Base-by-base conservation (phyloP, 1,139 yeast species). In the Debaryomyces robertsiae region DNA sequence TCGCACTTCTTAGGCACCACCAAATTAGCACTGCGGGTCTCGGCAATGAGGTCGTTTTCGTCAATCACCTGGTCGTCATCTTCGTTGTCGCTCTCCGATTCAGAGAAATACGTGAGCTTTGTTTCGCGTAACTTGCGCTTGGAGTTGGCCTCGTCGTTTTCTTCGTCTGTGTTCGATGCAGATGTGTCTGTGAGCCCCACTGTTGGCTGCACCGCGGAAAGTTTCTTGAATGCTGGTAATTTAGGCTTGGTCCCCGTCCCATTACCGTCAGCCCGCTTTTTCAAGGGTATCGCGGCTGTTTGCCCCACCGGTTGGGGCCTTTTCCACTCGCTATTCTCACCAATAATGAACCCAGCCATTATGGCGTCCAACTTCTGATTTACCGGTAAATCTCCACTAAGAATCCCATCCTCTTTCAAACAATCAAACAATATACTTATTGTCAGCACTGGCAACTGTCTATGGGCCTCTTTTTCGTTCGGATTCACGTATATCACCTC, bases 401-500 rank as follows among this genome's bases (percentile, higher is more conserved):
- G 60, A 27, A 47, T 58, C 13, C 89, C 91, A 11, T 71, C 73
- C 15, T 64, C 60, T 19, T 58, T 60, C 48, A 82, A 60, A 2
- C 77, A 54, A 2, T 58, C 61, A 52, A 58, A 69, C 4, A 84
- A 50, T 32, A 63, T 58, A 30, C 61, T 60, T 40, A 81, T 67
- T 31, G 79, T 69, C 35, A 59, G 55, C 2, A 61, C 57, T 6
- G 81, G 81, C 13, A 84, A 57, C 23, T 57, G 53, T 38, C 61
- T 64, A 38, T 70, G 68, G 38, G 60, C 61, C 7, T 58, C 63
- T 28, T 68, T 65, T 46, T 63, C 67, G 50, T 73, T 75, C 4
- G 90, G 91, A 32, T 90, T 78, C 39, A 83, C 59, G 49, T 82
- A 82, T 41, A 71, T 60, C 29, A 88, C 77, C 38, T 67, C 60